A percentile compares a stretch with the other conserved stretches of the same genome.
Conservation (phyloP, 2,329 filamentous ascomycete genomes). For the Zasmidium angulare region DNA sequence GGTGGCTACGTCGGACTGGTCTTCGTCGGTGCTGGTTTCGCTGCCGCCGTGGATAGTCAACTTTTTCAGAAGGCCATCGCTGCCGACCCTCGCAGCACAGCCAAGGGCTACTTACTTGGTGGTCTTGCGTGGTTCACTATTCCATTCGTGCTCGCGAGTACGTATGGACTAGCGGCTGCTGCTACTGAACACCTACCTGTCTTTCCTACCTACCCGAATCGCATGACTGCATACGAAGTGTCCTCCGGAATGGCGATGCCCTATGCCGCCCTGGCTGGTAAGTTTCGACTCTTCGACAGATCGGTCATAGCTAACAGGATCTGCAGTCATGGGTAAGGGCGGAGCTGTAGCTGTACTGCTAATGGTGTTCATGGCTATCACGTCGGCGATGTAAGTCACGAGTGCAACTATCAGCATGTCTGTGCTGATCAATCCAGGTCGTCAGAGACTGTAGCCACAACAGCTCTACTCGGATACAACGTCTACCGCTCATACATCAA, state of each 20-base stretch:
- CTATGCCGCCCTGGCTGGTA: slow-evolving; percentile 68
- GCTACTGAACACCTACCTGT: slow-evolving; percentile 23
- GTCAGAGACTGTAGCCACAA: slow-evolving; percentile 46
- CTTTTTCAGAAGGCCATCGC: slow-evolving; percentile 42
- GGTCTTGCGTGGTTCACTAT: slow-evolving; percentile 51
- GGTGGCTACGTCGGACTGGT: slow-evolving; percentile 29
- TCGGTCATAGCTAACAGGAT: background rate
- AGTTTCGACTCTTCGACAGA: background rate
- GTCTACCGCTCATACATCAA: slow-evolving; percentile 43
- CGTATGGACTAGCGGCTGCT: slow-evolving; percentile 39
- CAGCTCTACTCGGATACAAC: slow-evolving; percentile 42
- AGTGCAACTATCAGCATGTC: too few species aligned
- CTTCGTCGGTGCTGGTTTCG: slow-evolving; percentile 17
- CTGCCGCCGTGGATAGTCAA: slow-evolving; percentile 16
- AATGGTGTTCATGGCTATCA: slow-evolving; percentile 45
- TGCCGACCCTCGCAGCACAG: slow-evolving; percentile 36
- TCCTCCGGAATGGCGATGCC: slow-evolving; percentile 78
- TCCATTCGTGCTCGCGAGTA: slow-evolving; percentile 48
- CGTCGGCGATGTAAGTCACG: slow-evolving; percentile 36
- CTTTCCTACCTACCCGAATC: slow-evolving; percentile 63
- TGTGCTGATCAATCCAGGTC: slow-evolving; percentile 16
- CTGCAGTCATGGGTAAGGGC: slow-evolving; percentile 70
- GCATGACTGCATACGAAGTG: slow-evolving; percentile 71
- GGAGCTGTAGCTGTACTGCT: slow-evolving; percentile 75
- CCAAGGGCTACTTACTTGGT: slow-evolving; percentile 40